Evolutionary conservation across 2,329 filamentous ascomycete species (phyloP).

Genomic region (Curvularia verruculosa): DNA sequence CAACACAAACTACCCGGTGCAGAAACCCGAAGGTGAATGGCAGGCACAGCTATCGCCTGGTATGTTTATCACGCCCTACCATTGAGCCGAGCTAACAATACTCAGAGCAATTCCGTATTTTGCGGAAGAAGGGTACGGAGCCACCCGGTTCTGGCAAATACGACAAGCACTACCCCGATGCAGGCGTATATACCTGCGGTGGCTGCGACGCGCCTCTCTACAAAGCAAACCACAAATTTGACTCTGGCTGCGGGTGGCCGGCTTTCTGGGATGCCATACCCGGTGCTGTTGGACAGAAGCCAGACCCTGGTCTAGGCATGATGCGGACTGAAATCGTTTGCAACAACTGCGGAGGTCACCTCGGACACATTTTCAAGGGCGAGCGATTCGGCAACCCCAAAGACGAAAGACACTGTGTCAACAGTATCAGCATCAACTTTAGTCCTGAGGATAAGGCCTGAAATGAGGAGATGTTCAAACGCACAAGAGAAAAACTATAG

Average conservation of each 20-base stretch:
- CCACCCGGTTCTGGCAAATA: constrained; percentile 78
- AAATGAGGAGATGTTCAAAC: constrained; percentile 38
- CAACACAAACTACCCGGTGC: constrained; percentile 77
- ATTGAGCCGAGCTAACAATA: constrained; percentile 8
- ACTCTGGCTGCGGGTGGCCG: constrained; percentile 95
- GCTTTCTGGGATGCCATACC: constrained; percentile 97
- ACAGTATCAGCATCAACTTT: constrained; percentile 89
- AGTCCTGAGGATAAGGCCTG: constrained; percentile 67
- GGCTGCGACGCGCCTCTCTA: constrained; percentile 89
- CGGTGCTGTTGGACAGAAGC: constrained; percentile 82
- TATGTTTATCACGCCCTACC: constrained; percentile 44
- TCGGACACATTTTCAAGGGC: constrained; percentile 91
- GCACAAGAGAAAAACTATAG: constrained; percentile 6
- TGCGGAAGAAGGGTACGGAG: constrained; percentile 93
- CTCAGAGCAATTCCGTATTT: constrained; percentile 91
- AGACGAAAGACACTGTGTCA: constrained; percentile 96
- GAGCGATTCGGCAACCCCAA: constrained; percentile 85
- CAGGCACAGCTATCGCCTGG: constrained; percentile 78
- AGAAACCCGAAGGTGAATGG: constrained; percentile 86
- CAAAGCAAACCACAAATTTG: constrained; percentile 93
- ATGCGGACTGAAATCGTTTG: constrained; percentile 90
- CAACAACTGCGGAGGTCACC: constrained; percentile 88
- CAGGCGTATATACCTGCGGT: constrained; percentile 85
- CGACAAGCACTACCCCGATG: constrained; percentile 79
- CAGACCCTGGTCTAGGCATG: constrained; percentile 81